These are phyloP conservation scores for Penicillium psychrosexuale DNA, from an alignment of 2,329 filamentous ascomycete genomes.

Conservation along the genomic window DNA sequence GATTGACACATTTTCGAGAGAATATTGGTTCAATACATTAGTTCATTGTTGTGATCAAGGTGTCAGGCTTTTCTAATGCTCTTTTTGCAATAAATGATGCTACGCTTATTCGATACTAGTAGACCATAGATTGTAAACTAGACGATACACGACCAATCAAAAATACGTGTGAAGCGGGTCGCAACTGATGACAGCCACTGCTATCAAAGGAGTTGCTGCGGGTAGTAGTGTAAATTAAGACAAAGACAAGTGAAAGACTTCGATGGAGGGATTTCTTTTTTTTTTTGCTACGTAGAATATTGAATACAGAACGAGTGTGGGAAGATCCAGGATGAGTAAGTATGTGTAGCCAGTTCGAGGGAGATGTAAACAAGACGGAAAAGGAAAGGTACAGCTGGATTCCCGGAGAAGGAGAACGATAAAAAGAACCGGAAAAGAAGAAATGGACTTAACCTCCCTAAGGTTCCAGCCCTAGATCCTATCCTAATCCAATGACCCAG, in stretches of 20 bases:
- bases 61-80: not conserved
- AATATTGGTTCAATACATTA: not conserved
- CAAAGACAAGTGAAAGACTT: not conserved
- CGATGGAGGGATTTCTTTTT: not conserved
- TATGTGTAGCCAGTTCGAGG: not conserved
- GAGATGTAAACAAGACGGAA: not conserved
- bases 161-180: too few relatives aligned
- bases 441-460: not conserved
- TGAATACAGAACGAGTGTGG: constrained; percentile 1
- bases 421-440: not conserved
- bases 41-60: not conserved
- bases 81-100: not conserved
- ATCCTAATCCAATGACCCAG: not conserved
- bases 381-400: not conserved
- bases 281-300: not conserved
- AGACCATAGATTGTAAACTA: not conserved
- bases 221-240: not conserved
- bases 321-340: not conserved
- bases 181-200: not conserved
- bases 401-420: not conserved
- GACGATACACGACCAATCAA: not conserved
- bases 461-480: not conserved
- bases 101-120: not conserved
- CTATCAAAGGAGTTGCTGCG: not conserved
- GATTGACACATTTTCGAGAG: too few relatives aligned